Base-by-base conservation (phyloP, 2,329 filamentous ascomycete genomes). In the Penicillium sp. region DNA sequence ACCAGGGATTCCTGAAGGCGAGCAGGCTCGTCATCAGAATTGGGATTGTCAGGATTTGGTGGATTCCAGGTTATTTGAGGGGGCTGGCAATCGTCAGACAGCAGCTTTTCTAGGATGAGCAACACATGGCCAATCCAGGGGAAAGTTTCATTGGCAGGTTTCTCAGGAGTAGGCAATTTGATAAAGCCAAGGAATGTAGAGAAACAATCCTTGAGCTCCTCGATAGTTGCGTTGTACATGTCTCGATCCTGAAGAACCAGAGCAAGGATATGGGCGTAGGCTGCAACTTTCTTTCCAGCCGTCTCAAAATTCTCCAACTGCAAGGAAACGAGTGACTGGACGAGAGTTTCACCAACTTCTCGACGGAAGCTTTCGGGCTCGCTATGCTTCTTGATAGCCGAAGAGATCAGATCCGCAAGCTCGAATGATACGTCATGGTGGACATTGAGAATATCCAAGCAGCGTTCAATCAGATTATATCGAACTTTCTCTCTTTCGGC, bases 71-170 rank as follows among this genome's bases (percentile, higher is more conserved):
- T 81, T 26, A 90, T 88, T 57, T 90, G 84, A 4, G 84, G 79
- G 3, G 93, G 92, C 62, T 93, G 87, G 66, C 91, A 88, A 73
- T 98, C 95, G 66, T 96, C 90, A 14, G 90, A 89, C n/a, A 99
- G 80, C 31, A 98, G 81, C 52, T 90, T 90, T 79, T 99, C 95
- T 49, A 98, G 82, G 49, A 99, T 90, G 16, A 98, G 82, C 33
- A 99, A 81, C 31, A 98, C 87, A 68, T 95, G 93, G 13, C 91
- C 90, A 62, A 98, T 89, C 92, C 93, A 99, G 1, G 91, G 90
- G 4, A 92, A 90, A n/a, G 91, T 80, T 57, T 95, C 90, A 49
- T 96, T 90, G 0, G 83, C 79, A 3, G 89, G 81, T 55, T 88
- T 84, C 26, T 87, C 84, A 0, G 85, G 79, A 5, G 68, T 57